Evolutionary conservation across 2,329 filamentous ascomycete genomes (phyloP), one percentile per base, ranked within the genome.

Genomic region (Exophiala lecanii-corni): DNA sequence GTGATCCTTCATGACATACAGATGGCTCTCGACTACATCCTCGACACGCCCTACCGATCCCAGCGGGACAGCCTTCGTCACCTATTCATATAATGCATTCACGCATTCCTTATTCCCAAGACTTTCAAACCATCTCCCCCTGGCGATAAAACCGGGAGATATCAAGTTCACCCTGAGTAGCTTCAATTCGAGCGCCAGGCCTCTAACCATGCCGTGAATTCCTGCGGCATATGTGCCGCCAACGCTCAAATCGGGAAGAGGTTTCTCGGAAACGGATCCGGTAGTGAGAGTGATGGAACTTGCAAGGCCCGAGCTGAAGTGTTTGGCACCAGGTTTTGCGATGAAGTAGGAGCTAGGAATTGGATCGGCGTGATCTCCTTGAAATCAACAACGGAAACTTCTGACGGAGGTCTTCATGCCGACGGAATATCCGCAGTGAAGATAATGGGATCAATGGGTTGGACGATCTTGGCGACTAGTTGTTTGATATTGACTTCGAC

Each of bases 361-460:
- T 69, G 66, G 16, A 72, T 58, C 10, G 55, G 57, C 35, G 59
- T 60, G 0, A 39, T 41, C 1, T 44, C 35, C 9, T 61, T 21
- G 12, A 65, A 48, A 1, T 34, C 46, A 0, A 57, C 49, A 0
- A 56, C n/a, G 0, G 58, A 61, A 1, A 63, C 35, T 0, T 66
- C 57, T 0, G 41, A 18, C 3, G 70, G 35, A 4, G 44, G 44
- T 4, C 55, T 56, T 0, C 38, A 39, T 1, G 51, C 16, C 2
- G 39, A 36, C 3, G 49, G 17, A 43, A 75, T 70, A 15, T 70
- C 75, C 0, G 75, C 74, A 0, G 73, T 76, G 59, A 63, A 69
- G 43, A 76, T 60, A 10, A 77, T 64, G 50, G 78, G 75, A 49
- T 78, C 68, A 20, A 78, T 53, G 7, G 48, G 49, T 5, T 37